Evolutionary conservation across 345 rosid genomes (phyloP), one percentile per base, ranked within the genome.

Genomic region (Schrenkiella parvula): DNA sequence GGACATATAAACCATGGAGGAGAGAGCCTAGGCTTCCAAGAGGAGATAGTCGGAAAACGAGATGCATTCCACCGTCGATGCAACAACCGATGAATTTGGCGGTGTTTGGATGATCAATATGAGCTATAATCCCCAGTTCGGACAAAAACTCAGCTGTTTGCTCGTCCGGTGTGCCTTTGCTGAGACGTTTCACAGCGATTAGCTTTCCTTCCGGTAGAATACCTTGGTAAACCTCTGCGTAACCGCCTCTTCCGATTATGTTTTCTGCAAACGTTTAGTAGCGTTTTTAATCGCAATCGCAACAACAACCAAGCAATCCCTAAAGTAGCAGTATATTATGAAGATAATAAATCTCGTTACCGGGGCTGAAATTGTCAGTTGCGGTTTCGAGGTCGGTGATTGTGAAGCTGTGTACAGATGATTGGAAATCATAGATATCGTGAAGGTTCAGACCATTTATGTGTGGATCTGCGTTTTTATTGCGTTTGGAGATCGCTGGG

Each of bases 21-120:
- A 81, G 81, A 59, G 88, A 77, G 71, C 87, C 87, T 77, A 93
- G 64, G 64, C 97, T 93, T 77, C 98, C 97, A 52, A 84, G 71
- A 12, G 85, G 84, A 80, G 95, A 93, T 64, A 93, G 48, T 59
- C 82, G 79, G 67, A 93, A 88, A 71, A 93, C 83, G 41, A 93
- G 90, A 77, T 84, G 87, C 95, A 93, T 83, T 58, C 90, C 97
- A 60, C 91, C 84, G 0, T 93, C 98, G 56, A 86, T 78, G 72
- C 95, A 83, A 38, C 90, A 89, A 0, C 98, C 98, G 11, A 93
- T 80, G 77, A 93, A 82, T 78, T 85, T 93, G 15, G 98, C 98
- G 0, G 87, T 89, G 71, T 91, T 91, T 0, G 91, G 96, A 81
- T 93, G 98, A 72, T 91, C 78, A 38, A 93, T 80, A 79, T 93